Evolutionary conservation across 768 basidiomycete species (phyloP), one percentile per base, ranked within the genome.

Genomic region (Suillus subalutaceus): DNA sequence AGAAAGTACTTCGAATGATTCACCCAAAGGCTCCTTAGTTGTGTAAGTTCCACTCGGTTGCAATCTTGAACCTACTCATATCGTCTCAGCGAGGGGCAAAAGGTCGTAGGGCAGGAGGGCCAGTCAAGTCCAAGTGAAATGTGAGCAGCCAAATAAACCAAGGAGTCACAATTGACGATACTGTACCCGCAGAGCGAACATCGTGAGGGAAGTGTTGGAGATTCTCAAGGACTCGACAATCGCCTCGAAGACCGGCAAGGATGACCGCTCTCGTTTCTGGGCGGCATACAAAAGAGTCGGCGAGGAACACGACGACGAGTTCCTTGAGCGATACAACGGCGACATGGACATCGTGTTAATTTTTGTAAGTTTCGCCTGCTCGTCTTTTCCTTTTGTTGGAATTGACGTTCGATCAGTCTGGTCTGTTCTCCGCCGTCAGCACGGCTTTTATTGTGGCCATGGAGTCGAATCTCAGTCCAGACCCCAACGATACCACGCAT

Each of bases 261-360:
- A 30, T 20, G 15, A 30, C 37, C 46, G 63, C 7, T 52, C 63
- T 26, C 63, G 43, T 37, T 67, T 72, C n/a, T 71, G 67, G 66
- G 67, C 23, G 0, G 26, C 23, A n/a, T 71, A 71, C 48, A 63
- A 43, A 12, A 59, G 32, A 37, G 65, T 68, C 40, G 70, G 70
- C 1, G 63, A 62, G 15, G 64, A 66, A 58, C 68, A 70, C 30
- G 68, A 73, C 61, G 58, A 32, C n/a, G 67, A 71, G 20, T 66
- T 71, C 20, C 38, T 70, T 3, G 68, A 73, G 8, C 59, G 63
- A 35, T 71, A 65, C 55, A 66, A 59, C 12, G 57, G 65, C n/a
- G 66, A 68, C 30, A 66, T 73, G 50, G 68, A 73, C 59, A 65
- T 70, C 12, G 48, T 72, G n/a, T 55, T 73, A 2, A 60, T 73